Evolutionary conservation across 352 stramenopile genomes (phyloP).

Genomic region (Globisporangium okanoganense): DNA sequence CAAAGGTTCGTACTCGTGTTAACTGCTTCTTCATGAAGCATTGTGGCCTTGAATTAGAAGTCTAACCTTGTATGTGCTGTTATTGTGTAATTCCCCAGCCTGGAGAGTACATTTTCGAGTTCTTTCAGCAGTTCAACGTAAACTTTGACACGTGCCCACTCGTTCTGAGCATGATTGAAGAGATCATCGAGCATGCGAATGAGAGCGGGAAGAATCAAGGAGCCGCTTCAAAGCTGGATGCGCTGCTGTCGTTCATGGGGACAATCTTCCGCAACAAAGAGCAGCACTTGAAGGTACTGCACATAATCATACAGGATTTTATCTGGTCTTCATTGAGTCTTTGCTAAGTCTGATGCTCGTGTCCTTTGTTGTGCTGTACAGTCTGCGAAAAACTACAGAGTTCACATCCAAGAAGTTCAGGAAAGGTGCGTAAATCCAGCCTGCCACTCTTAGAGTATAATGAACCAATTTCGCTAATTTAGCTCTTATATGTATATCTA

Average conservation of each 20-base stretch:
- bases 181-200: conserved; percentile 84
- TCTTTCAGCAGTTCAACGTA: conserved; percentile 89
- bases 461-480: conserved; percentile 20
- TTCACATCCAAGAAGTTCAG: conserved; percentile 88
- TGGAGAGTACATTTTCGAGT: conserved; percentile 89
- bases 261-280: conserved; percentile 87
- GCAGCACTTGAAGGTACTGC: conserved; percentile 53
- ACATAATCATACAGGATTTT: not conserved
- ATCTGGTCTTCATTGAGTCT: not conserved
- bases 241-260: conserved; percentile 76
- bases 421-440: conserved; percentile 44
- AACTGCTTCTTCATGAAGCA: not conserved
- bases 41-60: not conserved
- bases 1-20: conserved; percentile 43
- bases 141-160: conserved; percentile 87
- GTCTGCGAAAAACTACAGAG: conserved; percentile 74
- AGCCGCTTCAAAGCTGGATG: conserved; percentile 73
- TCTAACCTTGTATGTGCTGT: not conserved
- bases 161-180: conserved; percentile 84
- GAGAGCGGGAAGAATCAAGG: conserved; percentile 60
- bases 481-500: no score
- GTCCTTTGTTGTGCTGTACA: conserved; percentile 16
- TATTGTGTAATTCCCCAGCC: conserved; percentile 25
- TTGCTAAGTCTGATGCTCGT: not conserved
- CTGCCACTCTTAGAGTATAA: not conserved